phyloP scores from a whole-genome alignment of 2,329 filamentous ascomycete genomes.

The Rhytidhysteron rufulum region DNA sequence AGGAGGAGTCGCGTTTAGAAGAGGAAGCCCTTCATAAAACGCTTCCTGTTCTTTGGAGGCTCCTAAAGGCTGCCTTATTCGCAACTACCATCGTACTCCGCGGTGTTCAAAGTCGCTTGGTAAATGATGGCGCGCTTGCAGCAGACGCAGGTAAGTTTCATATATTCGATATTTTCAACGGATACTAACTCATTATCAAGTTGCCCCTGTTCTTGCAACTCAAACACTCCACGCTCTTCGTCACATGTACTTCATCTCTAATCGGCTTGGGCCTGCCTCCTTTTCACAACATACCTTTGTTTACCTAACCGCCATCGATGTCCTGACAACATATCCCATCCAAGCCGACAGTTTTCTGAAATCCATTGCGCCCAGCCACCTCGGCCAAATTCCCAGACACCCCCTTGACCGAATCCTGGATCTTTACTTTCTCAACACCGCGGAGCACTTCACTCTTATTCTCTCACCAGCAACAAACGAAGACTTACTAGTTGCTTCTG shows the following conservation, averaged over 20 bases:
- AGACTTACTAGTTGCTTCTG: conserved; percentile 68
- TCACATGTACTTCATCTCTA: conserved; percentile 78
- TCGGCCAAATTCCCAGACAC: conserved; percentile 57
- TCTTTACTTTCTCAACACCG: conserved; percentile 81
- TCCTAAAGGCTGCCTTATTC: conserved; percentile 73
- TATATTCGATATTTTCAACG: background rate
- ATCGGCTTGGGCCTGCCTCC: conserved; percentile 64
- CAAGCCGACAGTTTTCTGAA: conserved; percentile 65
- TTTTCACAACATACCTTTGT: conserved; percentile 86
- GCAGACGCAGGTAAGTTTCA: conserved; percentile 48
- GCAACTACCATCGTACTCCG: conserved; percentile 71
- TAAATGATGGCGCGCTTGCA: conserved; percentile 55
- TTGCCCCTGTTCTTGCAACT: conserved; percentile 63
- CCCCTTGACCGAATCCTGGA: conserved; percentile 71
- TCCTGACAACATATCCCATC: conserved; percentile 66
- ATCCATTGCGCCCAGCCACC: conserved; percentile 55
- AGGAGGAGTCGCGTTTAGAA: conserved; percentile 61
- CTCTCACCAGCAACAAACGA: conserved; percentile 67
- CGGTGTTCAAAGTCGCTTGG: conserved; percentile 63
- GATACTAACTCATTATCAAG: conserved; percentile 21
- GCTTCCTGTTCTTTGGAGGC: conserved; percentile 68
- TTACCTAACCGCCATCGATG: conserved; percentile 77
- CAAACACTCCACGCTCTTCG: conserved; percentile 71
- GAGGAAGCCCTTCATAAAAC: conserved; percentile 64
- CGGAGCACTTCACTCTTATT: conserved; percentile 75